A percentile compares a stretch with the other conserved stretches of the same genome.
Conservation (phyloP, 1,284 basidiomycete genomes). For the Cystobasidium slooffiae region DNA sequence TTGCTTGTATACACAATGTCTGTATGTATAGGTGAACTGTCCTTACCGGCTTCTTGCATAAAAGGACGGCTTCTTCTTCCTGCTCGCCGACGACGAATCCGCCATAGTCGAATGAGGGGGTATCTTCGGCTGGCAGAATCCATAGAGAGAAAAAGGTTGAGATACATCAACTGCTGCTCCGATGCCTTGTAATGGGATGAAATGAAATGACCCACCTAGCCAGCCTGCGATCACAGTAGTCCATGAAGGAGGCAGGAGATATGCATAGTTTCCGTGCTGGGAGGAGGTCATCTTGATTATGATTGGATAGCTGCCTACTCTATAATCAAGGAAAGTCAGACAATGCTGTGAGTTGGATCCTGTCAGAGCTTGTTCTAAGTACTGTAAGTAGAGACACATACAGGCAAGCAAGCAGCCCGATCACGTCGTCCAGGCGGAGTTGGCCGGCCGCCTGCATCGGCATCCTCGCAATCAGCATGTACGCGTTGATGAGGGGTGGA, state of each 20-base stretch:
- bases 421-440: background rate
- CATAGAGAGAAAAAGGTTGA: background rate
- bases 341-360: background rate
- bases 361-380: background rate
- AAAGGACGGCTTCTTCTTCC: slow-evolving; percentile 80
- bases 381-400: no score
- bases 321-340: slow-evolving; percentile 3
- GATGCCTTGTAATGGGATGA: background rate
- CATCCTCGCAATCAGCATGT: background rate
- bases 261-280: slow-evolving; percentile 54
- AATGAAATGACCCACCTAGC: slow-evolving; percentile 61
- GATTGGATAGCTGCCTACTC: no score
- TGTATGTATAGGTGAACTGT: background rate
- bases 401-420: background rate
- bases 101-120: slow-evolving; percentile 94
- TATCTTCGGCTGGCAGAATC: slow-evolving; percentile 72
- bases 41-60: slow-evolving; percentile 70
- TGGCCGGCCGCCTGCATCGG: background rate
- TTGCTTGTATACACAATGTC: background rate
- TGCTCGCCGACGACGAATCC: slow-evolving; percentile 96
- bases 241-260: slow-evolving; percentile 90
- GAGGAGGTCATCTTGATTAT: background rate
- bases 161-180: background rate
- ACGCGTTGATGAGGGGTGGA: no score
- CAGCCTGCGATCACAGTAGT: slow-evolving; percentile 77